Evolutionary conservation across 345 rosid genomes (phyloP).

Genomic region (Excoecaria agallocha): DNA sequence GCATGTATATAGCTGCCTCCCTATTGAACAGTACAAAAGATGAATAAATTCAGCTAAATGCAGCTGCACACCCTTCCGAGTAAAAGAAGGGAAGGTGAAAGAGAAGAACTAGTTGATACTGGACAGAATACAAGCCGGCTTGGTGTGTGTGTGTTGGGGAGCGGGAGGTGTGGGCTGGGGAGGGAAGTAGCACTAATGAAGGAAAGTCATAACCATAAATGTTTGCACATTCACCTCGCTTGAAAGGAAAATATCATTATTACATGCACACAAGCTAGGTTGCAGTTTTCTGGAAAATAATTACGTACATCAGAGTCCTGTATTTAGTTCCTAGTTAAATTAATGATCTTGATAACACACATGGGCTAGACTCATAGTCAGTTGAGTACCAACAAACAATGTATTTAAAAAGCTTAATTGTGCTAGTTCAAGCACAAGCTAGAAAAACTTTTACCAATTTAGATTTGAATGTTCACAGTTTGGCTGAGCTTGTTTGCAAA

Average conservation of each 20-base stretch:
- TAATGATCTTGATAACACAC: neutral
- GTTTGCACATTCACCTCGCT: neutral
- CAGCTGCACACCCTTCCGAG: neutral
- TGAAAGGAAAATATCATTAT: neutral
- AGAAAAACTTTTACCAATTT: neutral
- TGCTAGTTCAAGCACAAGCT: neutral
- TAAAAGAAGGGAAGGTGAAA: neutral
- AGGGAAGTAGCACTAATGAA: neutral
- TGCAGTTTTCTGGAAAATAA: neutral
- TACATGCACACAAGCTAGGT: neutral
- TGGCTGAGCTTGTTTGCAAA: neutral
- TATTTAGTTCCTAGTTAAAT: neutral
- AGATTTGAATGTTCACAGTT: neutral
- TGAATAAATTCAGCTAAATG: constrained; percentile 11
- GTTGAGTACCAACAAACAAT: neutral
- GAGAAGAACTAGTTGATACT: neutral
- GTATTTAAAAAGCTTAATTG: neutral
- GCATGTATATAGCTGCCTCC: constrained; percentile 88
- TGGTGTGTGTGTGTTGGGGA: too few relatives aligned
- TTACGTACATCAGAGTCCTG: neutral
- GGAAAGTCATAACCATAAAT: neutral
- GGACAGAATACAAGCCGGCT: neutral
- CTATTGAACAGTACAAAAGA: constrained; percentile 35
- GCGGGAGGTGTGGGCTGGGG: too few relatives aligned
- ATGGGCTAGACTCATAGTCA: neutral